Base-by-base conservation (phyloP, 768 basidiomycete genomes). In the Mrakia hoshinonis region DNA sequence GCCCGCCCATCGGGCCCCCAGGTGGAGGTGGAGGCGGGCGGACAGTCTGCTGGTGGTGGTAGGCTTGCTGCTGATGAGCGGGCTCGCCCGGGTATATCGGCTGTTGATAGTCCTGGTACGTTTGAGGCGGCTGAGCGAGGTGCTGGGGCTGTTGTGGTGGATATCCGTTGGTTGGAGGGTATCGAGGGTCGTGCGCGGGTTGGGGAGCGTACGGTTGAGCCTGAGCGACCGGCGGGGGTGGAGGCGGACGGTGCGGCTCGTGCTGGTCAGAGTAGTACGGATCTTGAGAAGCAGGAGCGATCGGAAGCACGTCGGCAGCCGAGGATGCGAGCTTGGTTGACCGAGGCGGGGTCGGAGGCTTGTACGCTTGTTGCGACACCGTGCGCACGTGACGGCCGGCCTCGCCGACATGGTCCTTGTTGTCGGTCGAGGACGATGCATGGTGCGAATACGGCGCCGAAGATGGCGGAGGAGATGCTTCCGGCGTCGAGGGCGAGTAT, bases 191-290 rank as follows among this genome's bases (percentile, higher is more conserved):
- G 7, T 31, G 48, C 24, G 48, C 47, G 34, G 29, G 48, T 49
- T 61, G 58, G n/a, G 58, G 15, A 11, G 31, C 31, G 58, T 61
- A 61, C 22, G 31, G 34, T 61, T 61, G 58, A n/a, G 58, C 18
- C 22, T 61, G 58, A n/a, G 34, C 31, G 34, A n/a, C 20, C 5
- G 58, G 58, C 10, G 58, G 58, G 5, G 34, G 58, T 11, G 58
- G 58, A 22, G 58, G 58, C 9, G 64, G 64, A 12, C 46, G 64
- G 26, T 68, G 67, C n/a, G 38, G 54, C 22, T 68, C 49, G 24
- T 58, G 54, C n/a, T 34, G 67, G 43, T 34, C 49, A 26, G 52
- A 12, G 49, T 61, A n/a, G 67, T 34, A 20, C 54, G 54, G 55
- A 54, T 61, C 24, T 10, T 18, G 67, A 43, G 34, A 31, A 20